Evolutionary conservation across 192 early-diverging fungal species (phyloP), one percentile per base, ranked within the genome.

Genomic region (Coemansia sp.): DNA sequence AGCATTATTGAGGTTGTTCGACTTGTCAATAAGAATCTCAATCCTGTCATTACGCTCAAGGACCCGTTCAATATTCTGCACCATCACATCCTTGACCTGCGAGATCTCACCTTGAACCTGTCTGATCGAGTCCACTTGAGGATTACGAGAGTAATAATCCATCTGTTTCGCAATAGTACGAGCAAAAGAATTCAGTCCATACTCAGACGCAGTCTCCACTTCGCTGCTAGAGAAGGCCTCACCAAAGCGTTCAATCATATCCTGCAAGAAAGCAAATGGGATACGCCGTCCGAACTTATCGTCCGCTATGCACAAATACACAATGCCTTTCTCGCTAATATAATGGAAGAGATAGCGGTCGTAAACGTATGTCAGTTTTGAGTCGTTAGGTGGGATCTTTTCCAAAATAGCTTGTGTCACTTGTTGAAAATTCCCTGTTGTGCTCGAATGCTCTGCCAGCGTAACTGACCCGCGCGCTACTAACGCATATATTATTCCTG

Each of bases 311-410:
- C 93, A 94, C 74, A 97, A 86, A 70, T 92, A 97, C 6, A 90
- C 91, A 46, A 93, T 70, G 14, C 89, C 89, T 78, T 87, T 85
- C 67, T 88, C 84, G 61, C 85, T 88, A 57, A 95, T 91, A 71
- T 94, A 93, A 75, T 97, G 95, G 77, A 97, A 97, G 9, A 95
- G 86, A 69, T 91, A 94, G 76, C 92, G 90, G 81, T 96, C 95
- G 72, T 94, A 95, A 25, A 94, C 92, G 70, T 94, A 96, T 4
- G 95, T 94, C 54, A 96, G 79, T 70, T 94, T 94, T 30, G 91
- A 91, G 77, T 96, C 91, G 72, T 91, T 93, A 29, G 93, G 89
- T 6, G 94, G 92, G 33, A 97, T 92, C 71, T 93, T 93, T 58
- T 90, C 91, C 14, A 95, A 85, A 62, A 97, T 95, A 24, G 89